Evolutionary conservation across 2,329 filamentous ascomycete species (phyloP).

Genomic region (Colletotrichum sp.): DNA sequence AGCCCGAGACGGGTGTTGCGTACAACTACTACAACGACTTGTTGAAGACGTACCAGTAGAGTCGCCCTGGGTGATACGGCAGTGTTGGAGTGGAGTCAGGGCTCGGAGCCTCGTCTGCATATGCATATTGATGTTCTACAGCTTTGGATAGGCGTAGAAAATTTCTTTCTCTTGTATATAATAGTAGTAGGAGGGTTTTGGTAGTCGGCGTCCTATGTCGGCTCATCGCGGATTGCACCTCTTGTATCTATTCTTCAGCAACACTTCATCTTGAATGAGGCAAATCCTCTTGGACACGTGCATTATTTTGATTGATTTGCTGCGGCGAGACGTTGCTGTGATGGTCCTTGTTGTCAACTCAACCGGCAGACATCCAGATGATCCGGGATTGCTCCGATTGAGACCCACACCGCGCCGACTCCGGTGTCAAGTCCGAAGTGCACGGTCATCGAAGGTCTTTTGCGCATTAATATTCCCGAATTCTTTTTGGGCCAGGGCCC

Average conservation of each 20-base stretch:
- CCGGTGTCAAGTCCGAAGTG: background rate
- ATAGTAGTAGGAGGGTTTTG: background rate
- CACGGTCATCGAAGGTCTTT: background rate
- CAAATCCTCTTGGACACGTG: background rate
- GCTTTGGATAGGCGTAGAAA: background rate
- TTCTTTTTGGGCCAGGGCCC: accelerated
- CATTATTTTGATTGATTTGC: background rate
- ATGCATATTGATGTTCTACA: background rate
- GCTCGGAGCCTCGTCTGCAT: accelerated
- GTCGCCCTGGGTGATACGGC: accelerated
- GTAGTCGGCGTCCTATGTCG: background rate
- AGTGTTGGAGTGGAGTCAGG: background rate
- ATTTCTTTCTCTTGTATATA: background rate
- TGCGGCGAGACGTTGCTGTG: accelerated
- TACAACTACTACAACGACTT: constrained; percentile 30
- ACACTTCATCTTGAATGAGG: background rate
- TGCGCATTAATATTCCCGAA: background rate
- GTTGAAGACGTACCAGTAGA: constrained; percentile 17
- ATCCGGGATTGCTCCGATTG: background rate
- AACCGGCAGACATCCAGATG: background rate
- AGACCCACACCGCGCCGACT: background rate
- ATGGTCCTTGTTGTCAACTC: background rate
- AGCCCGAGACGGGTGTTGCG: constrained; percentile 39
- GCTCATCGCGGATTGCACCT: background rate
- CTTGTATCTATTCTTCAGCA: background rate